phyloP scores from a whole-genome alignment of 2,329 filamentous ascomycete genomes.

The Amylocarpus encephaloides region DNA sequence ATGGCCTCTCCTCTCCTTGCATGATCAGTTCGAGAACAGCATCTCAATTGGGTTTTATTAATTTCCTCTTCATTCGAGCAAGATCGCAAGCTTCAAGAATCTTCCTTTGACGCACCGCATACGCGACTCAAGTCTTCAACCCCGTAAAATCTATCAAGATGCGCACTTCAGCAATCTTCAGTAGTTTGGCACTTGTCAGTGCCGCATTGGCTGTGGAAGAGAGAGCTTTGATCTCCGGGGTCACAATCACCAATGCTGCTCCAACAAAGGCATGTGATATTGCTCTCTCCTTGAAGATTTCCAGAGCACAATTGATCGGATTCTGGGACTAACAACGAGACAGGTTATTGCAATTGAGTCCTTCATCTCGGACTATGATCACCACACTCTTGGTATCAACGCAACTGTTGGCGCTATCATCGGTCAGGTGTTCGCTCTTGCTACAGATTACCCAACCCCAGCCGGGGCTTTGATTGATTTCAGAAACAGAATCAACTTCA shows the following conservation, averaged over 20 bases:
- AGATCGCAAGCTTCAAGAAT: no score
- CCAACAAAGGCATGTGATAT: background rate
- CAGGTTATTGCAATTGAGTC: slow-evolving; percentile 3
- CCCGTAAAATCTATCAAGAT: background rate
- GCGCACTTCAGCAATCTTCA: background rate
- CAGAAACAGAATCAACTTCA: background rate
- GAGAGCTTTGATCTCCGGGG: background rate
- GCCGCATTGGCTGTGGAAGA: background rate
- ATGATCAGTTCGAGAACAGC: no score
- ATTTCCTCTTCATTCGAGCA: no score
- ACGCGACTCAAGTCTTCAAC: no score
- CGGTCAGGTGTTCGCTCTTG: background rate
- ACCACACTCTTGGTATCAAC: slow-evolving; percentile 1
- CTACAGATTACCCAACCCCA: background rate
- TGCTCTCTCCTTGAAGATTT: background rate
- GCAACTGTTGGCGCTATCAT: slow-evolving; percentile 1
- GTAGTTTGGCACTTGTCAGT: background rate
- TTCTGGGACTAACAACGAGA: background rate
- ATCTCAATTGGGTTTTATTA: no score
- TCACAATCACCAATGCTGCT: background rate
- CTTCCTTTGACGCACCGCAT: no score
- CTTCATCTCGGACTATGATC: background rate
- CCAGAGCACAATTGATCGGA: background rate
- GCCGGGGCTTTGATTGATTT: background rate
- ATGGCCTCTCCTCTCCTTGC: no score